Evolutionary conservation across 176 grass and related monocot genomes (phyloP).

Genomic region (Aegilops longissima): DNA sequence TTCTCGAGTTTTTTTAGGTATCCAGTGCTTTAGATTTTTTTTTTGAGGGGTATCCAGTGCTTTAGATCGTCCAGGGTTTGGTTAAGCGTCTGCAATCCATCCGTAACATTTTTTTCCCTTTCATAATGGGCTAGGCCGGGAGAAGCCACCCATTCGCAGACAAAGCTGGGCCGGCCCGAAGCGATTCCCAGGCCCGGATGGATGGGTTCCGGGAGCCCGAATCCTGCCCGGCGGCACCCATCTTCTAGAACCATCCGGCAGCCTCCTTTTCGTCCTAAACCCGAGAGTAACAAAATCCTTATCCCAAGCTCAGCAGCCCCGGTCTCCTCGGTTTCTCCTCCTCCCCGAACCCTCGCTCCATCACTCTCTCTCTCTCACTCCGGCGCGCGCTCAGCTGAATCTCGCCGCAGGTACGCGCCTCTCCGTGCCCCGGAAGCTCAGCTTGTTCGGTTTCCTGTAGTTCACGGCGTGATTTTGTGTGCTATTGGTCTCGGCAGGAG

Average conservation of each 20-base stretch:
- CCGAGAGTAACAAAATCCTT: conserved; percentile 30
- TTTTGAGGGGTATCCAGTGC: too few species aligned
- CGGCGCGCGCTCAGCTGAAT: background rate
- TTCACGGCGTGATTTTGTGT: background rate
- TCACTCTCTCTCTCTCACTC: background rate
- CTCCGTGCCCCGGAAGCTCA: background rate
- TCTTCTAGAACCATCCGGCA: conserved; percentile 35
- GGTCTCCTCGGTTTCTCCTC: background rate
- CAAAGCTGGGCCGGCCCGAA: too few species aligned
- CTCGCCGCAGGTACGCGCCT: background rate
- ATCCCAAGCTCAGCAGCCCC: conserved; percentile 4
- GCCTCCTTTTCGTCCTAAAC: conserved; percentile 12
- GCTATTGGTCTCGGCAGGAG: background rate
- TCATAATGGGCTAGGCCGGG: too few species aligned
- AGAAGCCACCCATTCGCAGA: too few species aligned
- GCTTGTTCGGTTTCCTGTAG: background rate
- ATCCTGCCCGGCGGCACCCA: background rate
- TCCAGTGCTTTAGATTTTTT: too few species aligned
- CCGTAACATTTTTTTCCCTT: too few species aligned
- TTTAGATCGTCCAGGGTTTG: too few species aligned
- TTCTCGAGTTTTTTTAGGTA: too few species aligned
- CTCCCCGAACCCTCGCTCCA: background rate
- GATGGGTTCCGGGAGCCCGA: background rate
- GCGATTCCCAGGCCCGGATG: too few species aligned
- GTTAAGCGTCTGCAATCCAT: too few species aligned